Evolutionary conservation across 441 rosid genomes (phyloP).

Genomic region (Populus hybrid): DNA sequence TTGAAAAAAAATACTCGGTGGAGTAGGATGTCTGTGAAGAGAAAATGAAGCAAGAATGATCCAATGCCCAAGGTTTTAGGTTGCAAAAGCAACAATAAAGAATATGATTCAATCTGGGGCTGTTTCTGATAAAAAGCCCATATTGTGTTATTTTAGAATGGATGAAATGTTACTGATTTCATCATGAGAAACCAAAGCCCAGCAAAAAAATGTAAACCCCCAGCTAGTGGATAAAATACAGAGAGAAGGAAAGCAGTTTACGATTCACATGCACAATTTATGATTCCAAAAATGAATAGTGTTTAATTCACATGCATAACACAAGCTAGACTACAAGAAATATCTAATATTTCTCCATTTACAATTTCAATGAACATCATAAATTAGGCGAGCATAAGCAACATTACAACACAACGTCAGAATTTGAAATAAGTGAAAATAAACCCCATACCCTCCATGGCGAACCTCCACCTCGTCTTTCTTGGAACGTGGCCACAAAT

Average conservation of each 20-base stretch:
- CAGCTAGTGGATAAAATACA: not conserved
- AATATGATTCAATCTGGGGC: too few relatives aligned
- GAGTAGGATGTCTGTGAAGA: too few relatives aligned
- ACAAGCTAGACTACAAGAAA: not conserved
- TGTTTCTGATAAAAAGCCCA: too few relatives aligned
- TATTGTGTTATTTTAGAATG: too few relatives aligned
- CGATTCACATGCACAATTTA: not conserved
- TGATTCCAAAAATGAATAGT: not conserved
- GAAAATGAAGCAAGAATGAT: too few relatives aligned
- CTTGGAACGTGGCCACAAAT: slow-evolving; percentile 65
- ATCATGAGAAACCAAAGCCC: not conserved
- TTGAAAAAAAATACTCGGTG: too few relatives aligned
- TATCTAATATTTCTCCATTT: not conserved
- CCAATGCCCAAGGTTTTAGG: too few relatives aligned
- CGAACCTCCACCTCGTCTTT: slow-evolving; percentile 54
- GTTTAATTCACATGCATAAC: not conserved
- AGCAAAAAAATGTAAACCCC: not conserved
- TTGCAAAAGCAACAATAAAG: too few relatives aligned
- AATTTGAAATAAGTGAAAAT: slow-evolving; percentile 1
- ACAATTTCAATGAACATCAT: not conserved
- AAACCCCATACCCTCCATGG: slow-evolving; percentile 64
- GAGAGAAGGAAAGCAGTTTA: not conserved
- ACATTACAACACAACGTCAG: not conserved
- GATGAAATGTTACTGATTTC: too few relatives aligned
- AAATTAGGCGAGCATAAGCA: not conserved